phyloP scores from a whole-genome alignment of 768 basidiomycete genomes.

The Lentinus brumalis region DNA sequence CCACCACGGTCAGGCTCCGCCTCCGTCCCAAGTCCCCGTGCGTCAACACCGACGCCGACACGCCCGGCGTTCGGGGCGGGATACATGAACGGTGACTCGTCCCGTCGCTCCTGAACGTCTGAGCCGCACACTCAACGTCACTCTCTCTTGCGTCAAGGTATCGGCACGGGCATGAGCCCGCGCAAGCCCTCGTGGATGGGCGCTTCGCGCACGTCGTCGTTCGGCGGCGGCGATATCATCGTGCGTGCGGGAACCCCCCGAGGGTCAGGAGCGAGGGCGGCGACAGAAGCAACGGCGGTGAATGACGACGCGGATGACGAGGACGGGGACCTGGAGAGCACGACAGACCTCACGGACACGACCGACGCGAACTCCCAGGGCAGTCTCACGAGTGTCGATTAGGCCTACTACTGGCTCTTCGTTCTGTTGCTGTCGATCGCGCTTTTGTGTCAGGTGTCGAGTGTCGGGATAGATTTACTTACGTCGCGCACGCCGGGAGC shows the following conservation, averaged over 20 bases:
- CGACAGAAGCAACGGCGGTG: constrained; percentile 8
- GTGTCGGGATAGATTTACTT: background rate
- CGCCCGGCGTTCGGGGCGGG: constrained; percentile 36
- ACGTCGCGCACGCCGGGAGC: background rate
- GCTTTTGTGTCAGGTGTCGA: background rate
- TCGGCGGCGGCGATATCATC: background rate
- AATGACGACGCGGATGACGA: constrained; percentile 38
- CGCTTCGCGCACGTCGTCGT: background rate
- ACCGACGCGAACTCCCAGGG: constrained; percentile 38
- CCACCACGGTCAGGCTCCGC: constrained; percentile 18
- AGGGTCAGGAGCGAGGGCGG: background rate
- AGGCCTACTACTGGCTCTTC: constrained; percentile 1
- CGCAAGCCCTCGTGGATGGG: constrained; percentile 27
- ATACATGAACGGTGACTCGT: constrained; percentile 52
- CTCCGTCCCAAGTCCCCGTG: constrained; percentile 21
- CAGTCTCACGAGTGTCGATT: constrained; percentile 53
- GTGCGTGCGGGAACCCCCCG: background rate
- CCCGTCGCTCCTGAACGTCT: constrained; percentile 37
- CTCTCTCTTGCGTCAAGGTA: constrained; percentile 22
- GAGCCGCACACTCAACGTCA: constrained; percentile 20
- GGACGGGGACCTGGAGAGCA: constrained; percentile 31
- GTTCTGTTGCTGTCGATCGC: background rate
- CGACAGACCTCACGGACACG: constrained; percentile 38
- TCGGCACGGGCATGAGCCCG: constrained; percentile 26
- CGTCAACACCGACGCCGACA: constrained; percentile 35